Evolutionary conservation across 352 stramenopile species (phyloP).

Genomic region (Globisporangium spinosum): DNA sequence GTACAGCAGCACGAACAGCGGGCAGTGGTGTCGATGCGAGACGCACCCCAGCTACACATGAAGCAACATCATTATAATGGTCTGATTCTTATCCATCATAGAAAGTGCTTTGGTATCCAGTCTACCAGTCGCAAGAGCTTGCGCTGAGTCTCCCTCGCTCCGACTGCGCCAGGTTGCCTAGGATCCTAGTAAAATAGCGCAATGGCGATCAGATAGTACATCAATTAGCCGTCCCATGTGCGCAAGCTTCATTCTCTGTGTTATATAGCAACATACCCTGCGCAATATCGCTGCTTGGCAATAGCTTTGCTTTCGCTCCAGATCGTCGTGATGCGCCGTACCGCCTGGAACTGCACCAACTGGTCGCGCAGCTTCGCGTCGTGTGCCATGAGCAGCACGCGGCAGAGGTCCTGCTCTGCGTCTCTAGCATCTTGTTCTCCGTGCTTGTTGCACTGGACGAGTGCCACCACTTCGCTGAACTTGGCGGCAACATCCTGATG

Average conservation of each 20-base stretch:
- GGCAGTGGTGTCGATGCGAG: slow-evolving; percentile 67
- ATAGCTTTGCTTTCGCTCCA: slow-evolving; percentile 19
- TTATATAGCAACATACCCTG: slow-evolving; percentile 7
- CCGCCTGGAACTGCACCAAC: slow-evolving; percentile 56
- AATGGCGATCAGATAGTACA: too few species aligned
- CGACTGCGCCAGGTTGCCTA: slow-evolving; percentile 55
- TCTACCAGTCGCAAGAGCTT: slow-evolving; percentile 57
- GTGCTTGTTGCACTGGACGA: slow-evolving; percentile 51
- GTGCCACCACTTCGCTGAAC: slow-evolving; percentile 55
- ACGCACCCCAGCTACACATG: slow-evolving; percentile 52
- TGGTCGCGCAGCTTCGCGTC: slow-evolving; percentile 45
- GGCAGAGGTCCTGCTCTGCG: slow-evolving; percentile 43
- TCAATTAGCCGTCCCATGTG: too few species aligned
- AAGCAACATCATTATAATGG: background rate
- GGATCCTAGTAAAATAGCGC: slow-evolving; percentile 32
- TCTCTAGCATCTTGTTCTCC: slow-evolving; percentile 34
- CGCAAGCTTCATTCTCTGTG: slow-evolving; percentile 22
- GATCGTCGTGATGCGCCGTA: slow-evolving; percentile 44
- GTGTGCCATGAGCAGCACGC: slow-evolving; percentile 53
- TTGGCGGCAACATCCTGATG: background rate
- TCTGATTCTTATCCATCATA: background rate
- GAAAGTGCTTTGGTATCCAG: background rate
- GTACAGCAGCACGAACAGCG: slow-evolving; percentile 48
- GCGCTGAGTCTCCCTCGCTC: slow-evolving; percentile 51
- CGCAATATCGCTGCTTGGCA: slow-evolving; percentile 30